Evolutionary conservation across 2,329 filamentous ascomycete species (phyloP).

Genomic region (Aphanocladium album): DNA sequence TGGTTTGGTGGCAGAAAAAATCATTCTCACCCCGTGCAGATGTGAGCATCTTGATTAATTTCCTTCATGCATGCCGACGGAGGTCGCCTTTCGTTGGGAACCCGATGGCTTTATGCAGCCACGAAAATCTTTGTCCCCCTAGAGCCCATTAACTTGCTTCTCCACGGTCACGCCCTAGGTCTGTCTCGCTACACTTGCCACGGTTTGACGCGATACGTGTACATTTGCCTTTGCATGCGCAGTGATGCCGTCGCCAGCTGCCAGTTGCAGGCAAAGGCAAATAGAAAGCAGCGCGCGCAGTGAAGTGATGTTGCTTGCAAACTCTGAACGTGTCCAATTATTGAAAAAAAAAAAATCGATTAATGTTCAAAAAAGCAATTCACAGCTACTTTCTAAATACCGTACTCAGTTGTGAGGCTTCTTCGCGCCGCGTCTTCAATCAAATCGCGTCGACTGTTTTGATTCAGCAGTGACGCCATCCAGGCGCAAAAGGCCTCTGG

Average conservation of each 20-base stretch:
- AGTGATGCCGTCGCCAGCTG: neutral
- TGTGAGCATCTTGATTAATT: neutral
- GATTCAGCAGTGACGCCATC: conserved; percentile 9
- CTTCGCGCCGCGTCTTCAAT: neutral
- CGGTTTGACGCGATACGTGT: neutral
- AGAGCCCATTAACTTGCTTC: neutral
- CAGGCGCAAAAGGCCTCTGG: neutral
- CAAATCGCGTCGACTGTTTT: conserved; percentile 5
- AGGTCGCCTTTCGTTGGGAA: neutral
- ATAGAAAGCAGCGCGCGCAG: neutral
- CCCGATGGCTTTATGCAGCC: conserved; percentile 1
- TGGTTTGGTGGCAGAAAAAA: neutral
- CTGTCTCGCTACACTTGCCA: neutral
- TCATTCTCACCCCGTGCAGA: neutral
- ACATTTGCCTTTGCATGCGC: neutral
- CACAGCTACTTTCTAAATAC: too few relatives aligned
- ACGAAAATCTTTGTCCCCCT: neutral
- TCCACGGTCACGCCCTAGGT: neutral
- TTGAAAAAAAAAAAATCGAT: neutral
- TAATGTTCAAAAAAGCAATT: too few relatives aligned
- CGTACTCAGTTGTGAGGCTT: neutral
- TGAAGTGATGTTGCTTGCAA: neutral
- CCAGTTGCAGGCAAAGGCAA: neutral
- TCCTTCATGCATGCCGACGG: conserved; percentile 4
- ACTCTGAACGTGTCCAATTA: neutral